These are phyloP conservation scores for Stipa capillata DNA, from an alignment of 176 grass and related monocot genomes.

Conservation along the genomic window DNA sequence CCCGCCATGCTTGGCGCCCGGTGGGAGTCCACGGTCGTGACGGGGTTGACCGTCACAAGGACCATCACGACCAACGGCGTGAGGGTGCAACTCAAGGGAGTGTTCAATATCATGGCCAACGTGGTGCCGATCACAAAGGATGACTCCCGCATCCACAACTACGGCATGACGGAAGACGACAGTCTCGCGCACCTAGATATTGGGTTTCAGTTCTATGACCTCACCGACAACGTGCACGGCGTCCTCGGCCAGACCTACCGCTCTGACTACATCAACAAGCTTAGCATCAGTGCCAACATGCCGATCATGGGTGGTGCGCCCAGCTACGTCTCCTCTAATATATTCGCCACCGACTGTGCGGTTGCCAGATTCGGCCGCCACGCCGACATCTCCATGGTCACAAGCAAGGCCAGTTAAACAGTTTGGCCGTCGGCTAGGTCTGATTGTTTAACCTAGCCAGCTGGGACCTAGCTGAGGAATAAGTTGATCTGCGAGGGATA, in stretches of 20 bases:
- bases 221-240: slow-evolving; percentile 26
- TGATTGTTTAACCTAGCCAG: not conserved
- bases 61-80: slow-evolving; percentile 20
- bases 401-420: not conserved
- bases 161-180: slow-evolving; percentile 10
- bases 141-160: slow-evolving; percentile 42
- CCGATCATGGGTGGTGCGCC: slow-evolving; percentile 27
- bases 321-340: slow-evolving; percentile 14
- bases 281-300: slow-evolving; percentile 30
- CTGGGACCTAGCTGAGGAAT: not conserved
- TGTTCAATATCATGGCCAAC: slow-evolving; percentile 40
- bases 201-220: slow-evolving; percentile 35
- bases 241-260: too few species aligned
- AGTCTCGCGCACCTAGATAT: too few species aligned
- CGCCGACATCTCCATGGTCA: not conserved
- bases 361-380: slow-evolving; percentile 3
- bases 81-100: slow-evolving; percentile 22
- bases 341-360: slow-evolving; percentile 39
- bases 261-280: slow-evolving; percentile 30
- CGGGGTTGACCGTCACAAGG: slow-evolving; percentile 11
- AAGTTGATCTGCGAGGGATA: not conserved
- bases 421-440: not conserved
- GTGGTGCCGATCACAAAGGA: slow-evolving; percentile 39
- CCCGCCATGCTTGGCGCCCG: not conserved
- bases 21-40: slow-evolving; percentile 17